These are phyloP conservation scores for Prosopis cineraria DNA, from an alignment of 306 rosid genomes.

Conservation along the genomic window DNA sequence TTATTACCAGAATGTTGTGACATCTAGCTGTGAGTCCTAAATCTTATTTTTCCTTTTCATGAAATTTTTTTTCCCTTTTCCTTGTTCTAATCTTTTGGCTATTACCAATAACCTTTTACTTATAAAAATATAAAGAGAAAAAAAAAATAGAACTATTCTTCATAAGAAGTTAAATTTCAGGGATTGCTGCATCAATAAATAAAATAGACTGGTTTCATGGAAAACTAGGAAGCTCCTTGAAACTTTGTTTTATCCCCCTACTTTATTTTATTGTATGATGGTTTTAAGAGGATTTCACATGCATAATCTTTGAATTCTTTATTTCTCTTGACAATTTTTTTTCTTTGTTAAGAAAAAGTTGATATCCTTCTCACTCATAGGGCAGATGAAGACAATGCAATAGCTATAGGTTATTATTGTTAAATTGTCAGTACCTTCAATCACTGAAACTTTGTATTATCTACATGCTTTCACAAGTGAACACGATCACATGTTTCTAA, in stretches of 20 bases:
- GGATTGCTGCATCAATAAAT: not conserved
- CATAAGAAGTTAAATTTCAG: not conserved
- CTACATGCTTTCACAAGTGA: not conserved
- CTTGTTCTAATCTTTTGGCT: slow-evolving; percentile 3
- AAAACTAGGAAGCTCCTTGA: not conserved
- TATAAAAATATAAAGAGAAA: too few species aligned
- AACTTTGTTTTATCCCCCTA: not conserved
- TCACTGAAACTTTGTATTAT: not conserved
- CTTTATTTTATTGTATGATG: not conserved
- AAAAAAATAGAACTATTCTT: too few species aligned
- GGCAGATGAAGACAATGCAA: not conserved
- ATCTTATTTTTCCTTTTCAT: slow-evolving; percentile 11
- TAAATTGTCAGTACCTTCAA: not conserved
- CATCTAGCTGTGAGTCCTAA: slow-evolving; percentile 85
- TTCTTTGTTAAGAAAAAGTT: not conserved
- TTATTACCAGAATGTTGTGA: slow-evolving; percentile 96
- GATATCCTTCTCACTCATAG: not conserved
- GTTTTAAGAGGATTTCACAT: not conserved
- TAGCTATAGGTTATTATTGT: not conserved
- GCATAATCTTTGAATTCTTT: not conserved
- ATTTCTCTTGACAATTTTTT: not conserved
- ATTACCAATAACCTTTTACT: not conserved
- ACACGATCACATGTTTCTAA: not conserved
- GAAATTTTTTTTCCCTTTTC: not conserved
- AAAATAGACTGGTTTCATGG: not conserved